These are phyloP conservation scores for Salix koriyanagi DNA, from an alignment of 345 rosid genomes.

Conservation along the genomic window DNA sequence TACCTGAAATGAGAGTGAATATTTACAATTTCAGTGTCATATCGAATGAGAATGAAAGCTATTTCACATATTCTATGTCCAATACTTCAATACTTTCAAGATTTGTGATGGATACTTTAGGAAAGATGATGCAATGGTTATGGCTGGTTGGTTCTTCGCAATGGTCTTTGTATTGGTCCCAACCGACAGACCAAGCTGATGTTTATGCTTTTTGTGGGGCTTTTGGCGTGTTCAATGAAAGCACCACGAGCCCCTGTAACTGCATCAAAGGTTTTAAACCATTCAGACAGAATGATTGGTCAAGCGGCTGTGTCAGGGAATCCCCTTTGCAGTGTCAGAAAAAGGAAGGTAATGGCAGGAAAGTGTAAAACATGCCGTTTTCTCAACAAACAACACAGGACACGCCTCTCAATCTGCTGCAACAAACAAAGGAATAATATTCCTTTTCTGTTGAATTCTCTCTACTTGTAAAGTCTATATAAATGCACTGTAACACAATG, in stretches of 20 bases:
- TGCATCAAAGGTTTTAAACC: slow-evolving; percentile 11
- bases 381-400: too few relatives aligned
- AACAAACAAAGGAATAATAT: too few relatives aligned
- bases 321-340: background rate
- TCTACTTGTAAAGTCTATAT: too few relatives aligned
- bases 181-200: slow-evolving; percentile 13
- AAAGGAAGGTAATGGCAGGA: background rate
- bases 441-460: too few relatives aligned
- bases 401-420: too few relatives aligned
- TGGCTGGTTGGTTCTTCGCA: background rate
- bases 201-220: slow-evolving; percentile 16
- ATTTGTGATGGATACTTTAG: background rate
- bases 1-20: slow-evolving; percentile 30
- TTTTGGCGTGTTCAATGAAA: slow-evolving; percentile 6
- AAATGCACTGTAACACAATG: too few relatives aligned
- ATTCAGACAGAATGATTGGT: background rate
- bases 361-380: background rate
- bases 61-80: slow-evolving; percentile 29
- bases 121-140: background rate
- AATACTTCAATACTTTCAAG: slow-evolving; percentile 10
- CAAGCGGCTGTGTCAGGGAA: slow-evolving; percentile 24
- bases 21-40: slow-evolving; percentile 19
- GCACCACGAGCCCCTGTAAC: background rate
- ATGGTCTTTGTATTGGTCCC: background rate
- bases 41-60: slow-evolving; percentile 24